phyloP scores from a whole-genome alignment of 1,284 basidiomycete species.

The Melampsora allii-populina region DNA sequence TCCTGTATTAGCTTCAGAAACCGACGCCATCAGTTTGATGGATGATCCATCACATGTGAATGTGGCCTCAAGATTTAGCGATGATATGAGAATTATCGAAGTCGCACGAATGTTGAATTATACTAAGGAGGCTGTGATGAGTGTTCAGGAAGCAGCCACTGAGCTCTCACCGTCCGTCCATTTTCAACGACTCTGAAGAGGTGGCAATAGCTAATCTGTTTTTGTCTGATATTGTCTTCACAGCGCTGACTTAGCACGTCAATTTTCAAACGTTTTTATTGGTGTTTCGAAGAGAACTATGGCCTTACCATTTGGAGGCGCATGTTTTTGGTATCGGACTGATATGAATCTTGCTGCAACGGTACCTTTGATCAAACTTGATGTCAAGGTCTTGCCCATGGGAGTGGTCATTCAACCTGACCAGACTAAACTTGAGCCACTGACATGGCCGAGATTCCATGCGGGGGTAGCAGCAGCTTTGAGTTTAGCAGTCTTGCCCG shows the following conservation, averaged over 20 bases:
- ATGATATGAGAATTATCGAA: slow-evolving; percentile 43
- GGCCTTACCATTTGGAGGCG: slow-evolving; percentile 45
- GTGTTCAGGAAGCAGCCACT: slow-evolving; percentile 31
- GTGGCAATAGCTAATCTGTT: background rate
- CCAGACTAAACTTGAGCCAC: slow-evolving; percentile 64
- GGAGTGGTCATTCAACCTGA: slow-evolving; percentile 66
- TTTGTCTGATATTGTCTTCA: background rate
- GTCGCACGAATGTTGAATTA: slow-evolving; percentile 43
- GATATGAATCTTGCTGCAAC: slow-evolving; percentile 39
- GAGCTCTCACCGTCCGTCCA: slow-evolving; percentile 25
- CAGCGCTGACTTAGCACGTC: slow-evolving; percentile 26
- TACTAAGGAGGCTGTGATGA: slow-evolving; percentile 32
- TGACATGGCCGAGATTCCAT: slow-evolving; percentile 94
- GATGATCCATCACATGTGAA: slow-evolving; percentile 20
- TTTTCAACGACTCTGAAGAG: background rate
- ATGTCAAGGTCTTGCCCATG: slow-evolving; percentile 67
- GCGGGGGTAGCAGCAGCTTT: slow-evolving; percentile 91
- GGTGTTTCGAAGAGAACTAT: slow-evolving; percentile 46
- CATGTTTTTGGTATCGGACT: slow-evolving; percentile 32
- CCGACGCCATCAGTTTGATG: slow-evolving; percentile 18
- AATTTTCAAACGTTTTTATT: slow-evolving; percentile 45
- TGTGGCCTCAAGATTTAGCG: slow-evolving; percentile 38
- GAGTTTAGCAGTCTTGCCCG: slow-evolving; percentile 71
- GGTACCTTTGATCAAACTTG: slow-evolving; percentile 61
- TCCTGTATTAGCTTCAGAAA: slow-evolving; percentile 20